phyloP scores from a whole-genome alignment of 1,284 basidiomycete genomes.

The Cryptococcus sp. region DNA sequence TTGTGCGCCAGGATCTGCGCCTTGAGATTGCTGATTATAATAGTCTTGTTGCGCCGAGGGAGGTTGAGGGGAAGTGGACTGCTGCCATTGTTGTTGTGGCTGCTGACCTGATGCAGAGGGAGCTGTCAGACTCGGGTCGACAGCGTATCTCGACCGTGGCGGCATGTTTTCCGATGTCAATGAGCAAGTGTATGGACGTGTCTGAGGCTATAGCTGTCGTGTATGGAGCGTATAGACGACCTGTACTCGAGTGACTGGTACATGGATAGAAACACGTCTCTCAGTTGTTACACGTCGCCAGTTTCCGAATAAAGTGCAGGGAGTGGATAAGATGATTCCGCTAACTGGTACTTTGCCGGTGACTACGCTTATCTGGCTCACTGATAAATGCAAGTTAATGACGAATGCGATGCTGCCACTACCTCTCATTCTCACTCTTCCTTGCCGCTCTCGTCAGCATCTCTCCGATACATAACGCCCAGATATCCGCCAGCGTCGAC shows the following conservation, averaged over 20 bases:
- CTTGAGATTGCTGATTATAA: constrained; percentile 13
- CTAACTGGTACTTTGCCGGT: too few relatives aligned
- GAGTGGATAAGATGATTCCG: too few relatives aligned
- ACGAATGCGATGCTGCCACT: background rate
- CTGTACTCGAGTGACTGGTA: background rate
- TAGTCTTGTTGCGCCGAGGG: constrained; percentile 6
- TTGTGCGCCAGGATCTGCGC: constrained; percentile 2
- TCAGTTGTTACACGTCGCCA: background rate
- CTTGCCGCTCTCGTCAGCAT: background rate
- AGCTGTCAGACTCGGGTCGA: constrained; percentile 48
- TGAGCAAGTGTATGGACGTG: background rate
- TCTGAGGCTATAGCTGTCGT: background rate
- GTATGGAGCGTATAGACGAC: background rate
- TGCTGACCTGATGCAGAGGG: constrained; percentile 29
- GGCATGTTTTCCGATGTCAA: constrained; percentile 32
- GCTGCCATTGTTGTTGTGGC: constrained; percentile 22
- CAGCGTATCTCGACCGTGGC: constrained; percentile 50
- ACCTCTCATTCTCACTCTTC: background rate
- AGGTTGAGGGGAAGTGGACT: constrained; percentile 5
- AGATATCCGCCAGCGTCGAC: background rate
- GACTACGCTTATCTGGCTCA: too few relatives aligned
- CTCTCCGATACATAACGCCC: background rate
- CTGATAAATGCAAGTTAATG: too few relatives aligned
- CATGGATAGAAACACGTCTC: background rate
- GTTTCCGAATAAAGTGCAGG: background rate